Conservation (phyloP, 1,284 basidiomycete genomes). For the Microbotryum scabiosae region DNA sequence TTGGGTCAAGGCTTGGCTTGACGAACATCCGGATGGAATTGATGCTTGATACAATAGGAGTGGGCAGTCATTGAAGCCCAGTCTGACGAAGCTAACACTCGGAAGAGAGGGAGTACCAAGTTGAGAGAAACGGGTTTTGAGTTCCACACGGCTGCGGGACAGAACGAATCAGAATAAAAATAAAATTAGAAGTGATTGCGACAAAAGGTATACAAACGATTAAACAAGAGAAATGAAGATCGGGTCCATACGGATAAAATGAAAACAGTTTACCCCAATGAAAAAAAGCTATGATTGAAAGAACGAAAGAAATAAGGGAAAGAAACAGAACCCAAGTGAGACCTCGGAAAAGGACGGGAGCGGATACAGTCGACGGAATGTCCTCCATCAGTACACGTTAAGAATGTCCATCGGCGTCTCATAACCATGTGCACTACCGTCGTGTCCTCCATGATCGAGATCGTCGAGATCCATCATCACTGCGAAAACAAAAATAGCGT, state of each 20-base stretch:
- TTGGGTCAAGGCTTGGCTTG: slow-evolving; percentile 49
- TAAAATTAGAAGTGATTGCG: slow-evolving; percentile 3
- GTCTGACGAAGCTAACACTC: too few species aligned
- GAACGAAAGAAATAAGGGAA: not conserved
- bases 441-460: not conserved
- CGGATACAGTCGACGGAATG: not conserved
- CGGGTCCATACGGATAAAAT: too few species aligned
- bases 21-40: slow-evolving; percentile 4
- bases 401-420: slow-evolving; percentile 25
- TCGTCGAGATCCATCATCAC: not conserved
- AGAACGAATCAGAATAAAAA: not conserved
- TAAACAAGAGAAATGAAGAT: too few species aligned
- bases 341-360: not conserved
- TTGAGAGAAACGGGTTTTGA: too few species aligned
- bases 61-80: too few species aligned
- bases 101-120: too few species aligned
- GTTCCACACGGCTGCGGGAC: not conserved
- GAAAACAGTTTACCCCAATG: too few species aligned
- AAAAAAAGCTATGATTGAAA: too few species aligned
- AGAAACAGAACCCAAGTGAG: too few species aligned
- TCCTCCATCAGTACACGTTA: slow-evolving; percentile 2
- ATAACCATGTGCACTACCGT: slow-evolving; percentile 8
- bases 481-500: not conserved
- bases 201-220: too few species aligned
- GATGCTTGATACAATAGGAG: slow-evolving; percentile 1